Conservation (phyloP, 257 asterid species). For the Fraxinus quadrangulata region DNA sequence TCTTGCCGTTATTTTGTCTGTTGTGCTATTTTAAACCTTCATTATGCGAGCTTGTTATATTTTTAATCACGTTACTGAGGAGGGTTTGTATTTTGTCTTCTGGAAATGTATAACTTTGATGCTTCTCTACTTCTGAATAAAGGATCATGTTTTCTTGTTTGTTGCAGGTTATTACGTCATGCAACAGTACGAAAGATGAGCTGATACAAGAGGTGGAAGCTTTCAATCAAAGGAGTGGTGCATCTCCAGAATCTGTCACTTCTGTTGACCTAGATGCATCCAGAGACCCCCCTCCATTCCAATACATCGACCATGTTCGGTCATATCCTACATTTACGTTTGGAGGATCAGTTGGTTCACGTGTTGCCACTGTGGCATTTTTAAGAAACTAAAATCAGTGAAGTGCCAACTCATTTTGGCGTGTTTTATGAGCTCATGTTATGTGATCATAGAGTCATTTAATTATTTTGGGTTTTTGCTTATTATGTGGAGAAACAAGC, state of each 20-base stretch:
- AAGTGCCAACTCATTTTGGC: neutral
- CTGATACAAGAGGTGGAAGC: conserved; percentile 81
- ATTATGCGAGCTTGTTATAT: neutral
- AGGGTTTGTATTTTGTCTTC: neutral
- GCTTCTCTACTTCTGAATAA: conserved; percentile 2
- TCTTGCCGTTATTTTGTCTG: neutral
- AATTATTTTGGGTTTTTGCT: neutral
- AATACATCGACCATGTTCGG: conserved; percentile 76
- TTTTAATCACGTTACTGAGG: neutral
- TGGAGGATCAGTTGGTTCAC: conserved; percentile 92
- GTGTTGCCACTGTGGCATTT: conserved; percentile 96
- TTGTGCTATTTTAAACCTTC: neutral
- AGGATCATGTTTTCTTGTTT: neutral
- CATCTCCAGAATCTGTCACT: conserved; percentile 48
- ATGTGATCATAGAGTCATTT: neutral
- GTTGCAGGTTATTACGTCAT: conserved; percentile 81
- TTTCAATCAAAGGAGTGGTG: conserved; percentile 61
- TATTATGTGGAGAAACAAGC: neutral
- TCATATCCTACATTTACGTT: conserved; percentile 85
- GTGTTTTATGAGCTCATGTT: neutral
- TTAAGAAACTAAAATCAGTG: conserved; percentile 53
- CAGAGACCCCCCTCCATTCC: conserved; percentile 54
- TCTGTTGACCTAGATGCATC: conserved; percentile 38
- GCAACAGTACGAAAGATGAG: conserved; percentile 93
- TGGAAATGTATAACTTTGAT: neutral